Evolutionary conservation across 306 rosid genomes (phyloP).

Genomic region (Acmispon strigosus): DNA sequence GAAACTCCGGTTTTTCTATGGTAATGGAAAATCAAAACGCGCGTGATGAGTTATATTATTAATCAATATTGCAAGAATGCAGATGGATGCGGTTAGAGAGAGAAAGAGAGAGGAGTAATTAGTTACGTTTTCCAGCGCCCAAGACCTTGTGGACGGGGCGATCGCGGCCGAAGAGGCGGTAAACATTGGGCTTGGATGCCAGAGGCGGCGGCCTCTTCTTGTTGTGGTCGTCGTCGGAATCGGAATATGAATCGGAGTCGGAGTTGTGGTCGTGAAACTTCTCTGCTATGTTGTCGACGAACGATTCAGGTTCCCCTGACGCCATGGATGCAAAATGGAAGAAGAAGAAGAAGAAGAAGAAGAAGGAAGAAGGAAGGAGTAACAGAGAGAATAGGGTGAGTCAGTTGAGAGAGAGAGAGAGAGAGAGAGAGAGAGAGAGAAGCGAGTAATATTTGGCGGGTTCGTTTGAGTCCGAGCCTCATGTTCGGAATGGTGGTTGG

Average conservation of each 20-base stretch:
- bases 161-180: constrained; percentile 77
- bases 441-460: constrained; percentile 9
- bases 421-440: neutral
- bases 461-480: constrained; percentile 1
- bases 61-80: too few species aligned
- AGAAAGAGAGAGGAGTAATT: neutral
- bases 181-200: constrained; percentile 29
- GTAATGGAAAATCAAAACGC: neutral
- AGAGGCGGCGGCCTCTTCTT: neutral
- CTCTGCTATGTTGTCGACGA: constrained; percentile 34
- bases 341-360: neutral
- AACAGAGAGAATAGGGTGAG: neutral
- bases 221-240: constrained; percentile 30
- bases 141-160: constrained; percentile 70
- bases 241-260: constrained; percentile 27
- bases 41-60: neutral
- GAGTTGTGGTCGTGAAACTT: constrained; percentile 39
- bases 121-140: constrained; percentile 78
- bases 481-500: neutral
- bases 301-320: constrained; percentile 28
- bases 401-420: neutral
- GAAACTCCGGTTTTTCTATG: neutral
- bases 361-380: neutral
- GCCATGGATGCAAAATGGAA: neutral
- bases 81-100: neutral